phyloP scores from a whole-genome alignment of 1,284 basidiomycete species.

The Ceratobasidium sp. region DNA sequence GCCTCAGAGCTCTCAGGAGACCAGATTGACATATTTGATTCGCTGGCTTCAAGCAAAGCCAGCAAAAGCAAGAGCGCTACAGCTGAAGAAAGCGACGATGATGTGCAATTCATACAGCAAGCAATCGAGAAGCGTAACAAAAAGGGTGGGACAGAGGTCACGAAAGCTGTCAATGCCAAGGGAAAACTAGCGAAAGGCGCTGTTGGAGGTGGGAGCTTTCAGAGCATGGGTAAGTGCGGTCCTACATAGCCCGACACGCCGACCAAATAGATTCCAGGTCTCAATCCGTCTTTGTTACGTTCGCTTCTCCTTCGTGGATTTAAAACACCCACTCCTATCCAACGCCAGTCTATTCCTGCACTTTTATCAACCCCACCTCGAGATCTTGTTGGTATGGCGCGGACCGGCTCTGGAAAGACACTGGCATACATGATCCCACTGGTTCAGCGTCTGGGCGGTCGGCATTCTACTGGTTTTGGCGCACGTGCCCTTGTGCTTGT shows the following conservation, averaged over 20 bases:
- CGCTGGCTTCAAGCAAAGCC: conserved; percentile 53
- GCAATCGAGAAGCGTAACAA: conserved; percentile 71
- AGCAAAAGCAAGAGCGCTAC: conserved; percentile 38
- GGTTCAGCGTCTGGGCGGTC: conserved; percentile 83
- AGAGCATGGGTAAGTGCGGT: conserved; percentile 78
- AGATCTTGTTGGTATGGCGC: conserved; percentile 97
- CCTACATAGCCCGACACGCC: neutral
- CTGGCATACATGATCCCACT: conserved; percentile 96
- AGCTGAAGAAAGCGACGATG: conserved; percentile 57
- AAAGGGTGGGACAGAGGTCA: conserved; percentile 73
- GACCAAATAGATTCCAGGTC: conserved; percentile 59
- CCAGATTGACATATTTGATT: conserved; percentile 59
- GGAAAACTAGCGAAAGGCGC: conserved; percentile 70
- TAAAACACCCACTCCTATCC: conserved; percentile 95
- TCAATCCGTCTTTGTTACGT: conserved; percentile 83
- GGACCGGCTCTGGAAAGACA: conserved; percentile 98
- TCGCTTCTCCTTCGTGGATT: conserved; percentile 93
- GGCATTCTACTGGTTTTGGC: conserved; percentile 82
- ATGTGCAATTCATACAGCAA: conserved; percentile 66
- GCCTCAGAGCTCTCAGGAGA: conserved; percentile 47
- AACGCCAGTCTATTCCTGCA: conserved; percentile 87
- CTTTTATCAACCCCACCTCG: conserved; percentile 86
- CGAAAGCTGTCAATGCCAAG: conserved; percentile 64
- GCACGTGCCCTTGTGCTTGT: conserved; percentile 88
- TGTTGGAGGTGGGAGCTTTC: conserved; percentile 83